Percentiles rank a stretch among this genome's conserved stretches.
Conservation (phyloP, 2,329 filamentous ascomycete genomes). For the Arthroderma sp. region DNA sequence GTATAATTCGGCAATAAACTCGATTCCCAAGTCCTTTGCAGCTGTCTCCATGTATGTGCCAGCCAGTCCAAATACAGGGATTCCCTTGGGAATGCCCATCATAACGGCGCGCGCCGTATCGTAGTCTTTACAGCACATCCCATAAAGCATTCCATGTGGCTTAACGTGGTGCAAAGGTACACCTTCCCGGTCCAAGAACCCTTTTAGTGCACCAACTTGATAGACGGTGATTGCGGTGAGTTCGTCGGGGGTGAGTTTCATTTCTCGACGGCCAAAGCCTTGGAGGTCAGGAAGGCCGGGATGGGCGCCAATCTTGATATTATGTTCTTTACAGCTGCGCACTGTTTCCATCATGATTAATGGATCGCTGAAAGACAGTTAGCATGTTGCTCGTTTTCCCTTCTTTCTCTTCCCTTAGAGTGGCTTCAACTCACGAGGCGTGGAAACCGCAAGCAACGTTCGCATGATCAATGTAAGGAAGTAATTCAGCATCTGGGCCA, state of each 20-base stretch:
- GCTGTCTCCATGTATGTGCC: conserved; percentile 43
- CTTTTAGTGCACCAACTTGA: conserved; percentile 50
- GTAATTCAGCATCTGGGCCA: conserved; percentile 48
- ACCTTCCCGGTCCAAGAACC: conserved; percentile 44
- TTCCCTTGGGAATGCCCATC: conserved; percentile 37
- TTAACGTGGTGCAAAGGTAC: conserved; percentile 49
- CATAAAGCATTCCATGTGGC: conserved; percentile 48
- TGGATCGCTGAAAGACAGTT: conserved; percentile 36
- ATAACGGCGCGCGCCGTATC: conserved; percentile 42
- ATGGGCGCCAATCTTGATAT: conserved; percentile 48
- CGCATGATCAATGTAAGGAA: conserved; percentile 48
- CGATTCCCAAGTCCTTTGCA: conserved; percentile 39
- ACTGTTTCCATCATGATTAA: conserved; percentile 52
- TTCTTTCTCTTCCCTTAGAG: background rate
- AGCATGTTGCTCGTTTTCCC: background rate
- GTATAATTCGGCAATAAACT: conserved; percentile 43
- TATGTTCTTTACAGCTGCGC: conserved; percentile 43
- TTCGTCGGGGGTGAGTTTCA: conserved; percentile 45
- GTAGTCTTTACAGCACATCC: conserved; percentile 41
- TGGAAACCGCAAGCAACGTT: conserved; percentile 51
- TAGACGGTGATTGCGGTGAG: conserved; percentile 46
- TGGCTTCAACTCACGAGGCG: conserved; percentile 18
- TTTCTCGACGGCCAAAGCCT: conserved; percentile 51
- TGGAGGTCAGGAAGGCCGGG: conserved; percentile 52
- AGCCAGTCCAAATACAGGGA: conserved; percentile 41